Evolutionary conservation across 2,329 filamentous ascomycete genomes (phyloP).

Genomic region (Aspergillus spinulosporus): DNA sequence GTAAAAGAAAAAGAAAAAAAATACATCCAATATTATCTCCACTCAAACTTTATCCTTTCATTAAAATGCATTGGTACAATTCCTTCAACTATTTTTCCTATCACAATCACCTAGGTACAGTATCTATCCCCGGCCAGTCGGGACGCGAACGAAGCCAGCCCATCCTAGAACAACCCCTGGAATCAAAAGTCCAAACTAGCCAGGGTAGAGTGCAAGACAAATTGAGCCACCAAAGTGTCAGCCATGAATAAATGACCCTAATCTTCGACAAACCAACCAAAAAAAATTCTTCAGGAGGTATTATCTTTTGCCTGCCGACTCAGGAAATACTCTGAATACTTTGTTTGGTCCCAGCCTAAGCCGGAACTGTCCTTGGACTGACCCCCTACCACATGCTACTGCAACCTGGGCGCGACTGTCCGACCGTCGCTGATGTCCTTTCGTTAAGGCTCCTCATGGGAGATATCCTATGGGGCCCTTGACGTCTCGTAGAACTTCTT

Average conservation of each 20-base stretch:
- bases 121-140: background rate
- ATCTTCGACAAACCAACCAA: too few relatives aligned
- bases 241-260: too few relatives aligned
- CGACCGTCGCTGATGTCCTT: background rate
- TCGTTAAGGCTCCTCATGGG: background rate
- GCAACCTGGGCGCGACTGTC: background rate
- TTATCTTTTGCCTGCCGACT: background rate
- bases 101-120: too few relatives aligned
- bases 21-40: background rate
- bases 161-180: too few relatives aligned
- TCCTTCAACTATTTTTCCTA: background rate
- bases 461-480: background rate
- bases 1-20: slow-evolving; percentile 6
- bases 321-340: background rate
- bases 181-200: too few relatives aligned
- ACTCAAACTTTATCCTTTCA: slow-evolving; percentile 11
- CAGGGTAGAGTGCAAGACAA: too few relatives aligned
- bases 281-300: too few relatives aligned
- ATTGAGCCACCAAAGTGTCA: too few relatives aligned
- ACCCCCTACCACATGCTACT: background rate
- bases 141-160: background rate
- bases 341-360: background rate
- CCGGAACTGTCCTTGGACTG: background rate
- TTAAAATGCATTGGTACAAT: background rate
- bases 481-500: background rate